phyloP scores from a whole-genome alignment of 108 stramenopile species.

The Cyclotella cryptica region DNA sequence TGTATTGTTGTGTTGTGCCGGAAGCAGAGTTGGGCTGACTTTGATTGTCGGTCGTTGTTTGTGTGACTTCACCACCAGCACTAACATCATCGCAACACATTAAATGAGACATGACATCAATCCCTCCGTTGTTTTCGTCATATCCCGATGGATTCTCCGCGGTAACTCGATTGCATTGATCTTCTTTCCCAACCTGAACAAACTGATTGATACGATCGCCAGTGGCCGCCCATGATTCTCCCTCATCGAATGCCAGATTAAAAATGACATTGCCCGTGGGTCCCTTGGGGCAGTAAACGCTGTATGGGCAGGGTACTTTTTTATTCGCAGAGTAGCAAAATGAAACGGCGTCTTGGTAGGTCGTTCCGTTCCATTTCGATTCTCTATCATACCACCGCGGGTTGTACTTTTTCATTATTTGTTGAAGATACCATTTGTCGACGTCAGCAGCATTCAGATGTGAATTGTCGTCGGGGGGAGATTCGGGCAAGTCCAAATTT shows the following conservation, averaged over 20 bases:
- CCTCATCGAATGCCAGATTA: constrained; percentile 9
- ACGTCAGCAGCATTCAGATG: not conserved
- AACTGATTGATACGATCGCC: constrained; percentile 6
- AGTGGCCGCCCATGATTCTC: constrained; percentile 12
- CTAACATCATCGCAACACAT: constrained; percentile 2
- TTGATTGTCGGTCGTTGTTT: not conserved
- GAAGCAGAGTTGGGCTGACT: not conserved
- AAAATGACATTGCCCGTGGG: constrained; percentile 11
- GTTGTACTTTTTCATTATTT: constrained; percentile 10
- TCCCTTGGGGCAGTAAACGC: constrained; percentile 6
- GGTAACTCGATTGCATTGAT: constrained; percentile 9
- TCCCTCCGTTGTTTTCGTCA: not conserved
- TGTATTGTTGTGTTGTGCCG: not conserved
- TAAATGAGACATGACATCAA: constrained; percentile 3
- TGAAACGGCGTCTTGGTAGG: constrained; percentile 3
- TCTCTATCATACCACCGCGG: constrained; percentile 11
- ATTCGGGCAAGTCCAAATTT: constrained; percentile 5
- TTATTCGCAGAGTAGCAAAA: constrained; percentile 5
- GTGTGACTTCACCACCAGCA: not conserved
- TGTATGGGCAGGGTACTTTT: constrained; percentile 16
- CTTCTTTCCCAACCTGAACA: constrained; percentile 2
- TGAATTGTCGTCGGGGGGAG: not conserved
- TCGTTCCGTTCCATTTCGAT: constrained; percentile 6
- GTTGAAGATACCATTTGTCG: constrained; percentile 5
- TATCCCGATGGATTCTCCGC: not conserved